These are phyloP conservation scores for Penicillium sp. DNA, from an alignment of 2,329 filamentous ascomycete species.

Conservation along the genomic window DNA sequence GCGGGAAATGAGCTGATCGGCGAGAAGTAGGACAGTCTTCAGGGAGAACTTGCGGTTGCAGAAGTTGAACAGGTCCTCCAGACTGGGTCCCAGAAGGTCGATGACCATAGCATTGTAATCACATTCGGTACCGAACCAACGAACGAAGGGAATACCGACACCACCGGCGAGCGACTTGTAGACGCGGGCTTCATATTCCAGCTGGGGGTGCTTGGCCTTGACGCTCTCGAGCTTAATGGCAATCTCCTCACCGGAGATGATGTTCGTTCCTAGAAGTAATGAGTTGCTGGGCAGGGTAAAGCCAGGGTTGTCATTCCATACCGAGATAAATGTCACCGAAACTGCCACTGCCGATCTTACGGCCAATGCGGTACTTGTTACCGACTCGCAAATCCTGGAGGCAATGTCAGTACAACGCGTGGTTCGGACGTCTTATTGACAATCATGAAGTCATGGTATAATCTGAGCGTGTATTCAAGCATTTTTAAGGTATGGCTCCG, in stretches of 20 bases:
- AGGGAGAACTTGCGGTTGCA: slow-evolving; percentile 99
- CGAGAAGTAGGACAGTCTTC: slow-evolving; percentile 94
- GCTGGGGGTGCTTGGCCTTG: slow-evolving; percentile 98
- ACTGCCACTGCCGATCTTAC: slow-evolving; percentile 96
- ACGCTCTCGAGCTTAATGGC: slow-evolving; percentile 99
- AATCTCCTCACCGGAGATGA: slow-evolving; percentile 98
- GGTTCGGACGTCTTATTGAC: neutral
- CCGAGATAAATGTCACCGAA: slow-evolving; percentile 98
- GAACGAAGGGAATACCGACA: slow-evolving; percentile 96
- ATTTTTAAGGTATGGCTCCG: neutral
- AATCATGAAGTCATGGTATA: neutral
- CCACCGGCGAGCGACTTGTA: slow-evolving; percentile 84
- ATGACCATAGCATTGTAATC: slow-evolving; percentile 99
- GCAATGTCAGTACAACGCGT: slow-evolving; percentile 15
- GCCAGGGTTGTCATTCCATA: slow-evolving; percentile 36
- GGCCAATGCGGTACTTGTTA: slow-evolving; percentile 99
- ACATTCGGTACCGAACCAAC: slow-evolving; percentile 99
- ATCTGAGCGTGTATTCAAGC: neutral
- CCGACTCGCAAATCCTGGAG: slow-evolving; percentile 97
- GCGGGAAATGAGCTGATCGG: slow-evolving; percentile 96
- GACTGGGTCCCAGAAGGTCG: slow-evolving; percentile 87
- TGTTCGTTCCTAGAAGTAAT: slow-evolving; percentile 76
- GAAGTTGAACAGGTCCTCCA: slow-evolving; percentile 99
- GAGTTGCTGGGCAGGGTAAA: slow-evolving; percentile 5
- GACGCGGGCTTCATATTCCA: slow-evolving; percentile 97